Conservation (phyloP, 2,329 filamentous ascomycete genomes). For the Fusarium proliferatum region DNA sequence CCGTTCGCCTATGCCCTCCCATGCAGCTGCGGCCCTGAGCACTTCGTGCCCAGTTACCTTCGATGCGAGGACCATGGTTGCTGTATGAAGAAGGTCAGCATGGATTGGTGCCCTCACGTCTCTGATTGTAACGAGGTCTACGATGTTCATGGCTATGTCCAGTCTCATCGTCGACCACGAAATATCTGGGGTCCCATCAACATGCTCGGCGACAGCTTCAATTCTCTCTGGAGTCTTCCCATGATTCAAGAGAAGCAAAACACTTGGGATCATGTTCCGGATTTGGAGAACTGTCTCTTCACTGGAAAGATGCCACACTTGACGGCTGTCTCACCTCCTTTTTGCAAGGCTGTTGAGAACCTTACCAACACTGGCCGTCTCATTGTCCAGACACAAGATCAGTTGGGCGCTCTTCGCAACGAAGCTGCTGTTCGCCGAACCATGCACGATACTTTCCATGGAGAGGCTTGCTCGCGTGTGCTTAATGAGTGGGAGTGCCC, state of each 20-base stretch:
- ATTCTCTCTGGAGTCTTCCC: neutral
- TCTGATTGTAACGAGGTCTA: slow-evolving; percentile 12
- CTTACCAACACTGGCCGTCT: slow-evolving; percentile 10
- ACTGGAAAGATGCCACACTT: neutral
- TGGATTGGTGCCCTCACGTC: slow-evolving; percentile 27
- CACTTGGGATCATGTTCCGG: neutral
- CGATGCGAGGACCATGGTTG: slow-evolving; percentile 45
- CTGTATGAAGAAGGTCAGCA: slow-evolving; percentile 35
- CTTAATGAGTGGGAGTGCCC: slow-evolving; percentile 32
- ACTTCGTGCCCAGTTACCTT: slow-evolving; percentile 4
- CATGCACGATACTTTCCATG: slow-evolving; percentile 12
- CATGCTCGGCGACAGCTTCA: neutral
- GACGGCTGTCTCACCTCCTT: neutral
- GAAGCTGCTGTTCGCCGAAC: neutral
- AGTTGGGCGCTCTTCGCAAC: neutral
- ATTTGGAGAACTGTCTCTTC: slow-evolving; percentile 12
- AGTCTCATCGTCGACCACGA: slow-evolving; percentile 1
- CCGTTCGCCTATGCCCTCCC: slow-evolving; percentile 33
- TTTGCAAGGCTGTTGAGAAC: slow-evolving; percentile 2
- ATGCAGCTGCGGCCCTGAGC: slow-evolving; percentile 37
- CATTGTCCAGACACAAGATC: neutral
- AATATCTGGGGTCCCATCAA: slow-evolving; percentile 5
- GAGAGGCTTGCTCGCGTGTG: slow-evolving; percentile 25
- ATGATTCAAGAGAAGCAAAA: neutral
- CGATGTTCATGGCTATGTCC: slow-evolving; percentile 36